phyloP scores from a whole-genome alignment of 768 basidiomycete genomes.

The Tricholoma bakamatsutake region DNA sequence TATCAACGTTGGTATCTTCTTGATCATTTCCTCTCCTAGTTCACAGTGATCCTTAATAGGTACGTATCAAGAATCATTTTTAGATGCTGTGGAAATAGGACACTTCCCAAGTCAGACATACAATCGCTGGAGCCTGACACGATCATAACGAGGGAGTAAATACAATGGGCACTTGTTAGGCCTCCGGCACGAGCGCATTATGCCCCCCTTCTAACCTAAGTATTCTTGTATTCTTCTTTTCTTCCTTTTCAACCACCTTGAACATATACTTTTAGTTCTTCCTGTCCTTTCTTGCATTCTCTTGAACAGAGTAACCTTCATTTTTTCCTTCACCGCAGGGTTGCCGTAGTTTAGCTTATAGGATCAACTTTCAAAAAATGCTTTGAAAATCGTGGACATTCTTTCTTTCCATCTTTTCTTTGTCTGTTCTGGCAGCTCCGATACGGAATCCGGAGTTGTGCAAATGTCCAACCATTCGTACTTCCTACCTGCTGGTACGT shows the following conservation, averaged over 20 bases:
- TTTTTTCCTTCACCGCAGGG: neutral
- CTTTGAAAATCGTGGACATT: neutral
- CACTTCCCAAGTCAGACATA: too few species aligned
- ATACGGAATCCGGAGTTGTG: neutral
- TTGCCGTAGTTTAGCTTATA: neutral
- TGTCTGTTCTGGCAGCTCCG: slow-evolving; percentile 7
- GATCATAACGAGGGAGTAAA: neutral
- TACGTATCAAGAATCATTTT: too few species aligned
- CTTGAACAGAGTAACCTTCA: slow-evolving; percentile 13
- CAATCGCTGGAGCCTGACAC: neutral
- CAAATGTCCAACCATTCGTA: slow-evolving; percentile 12
- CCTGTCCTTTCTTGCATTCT: slow-evolving; percentile 1
- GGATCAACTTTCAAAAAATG: neutral
- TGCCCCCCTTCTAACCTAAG: neutral
- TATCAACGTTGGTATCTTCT: too few species aligned
- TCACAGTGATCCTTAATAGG: too few species aligned
- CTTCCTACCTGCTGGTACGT: slow-evolving; percentile 14
- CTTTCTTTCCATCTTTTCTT: neutral
- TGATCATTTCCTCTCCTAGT: too few species aligned
- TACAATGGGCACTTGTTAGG: neutral
- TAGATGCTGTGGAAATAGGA: too few species aligned
- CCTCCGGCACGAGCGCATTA: neutral
- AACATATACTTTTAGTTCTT: neutral
- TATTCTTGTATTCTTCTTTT: neutral
- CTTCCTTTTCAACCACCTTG: neutral